Evolutionary conservation across 352 stramenopile species (phyloP), one percentile per base, ranked within the genome.

Genomic region (Peronospora tabacina): DNA sequence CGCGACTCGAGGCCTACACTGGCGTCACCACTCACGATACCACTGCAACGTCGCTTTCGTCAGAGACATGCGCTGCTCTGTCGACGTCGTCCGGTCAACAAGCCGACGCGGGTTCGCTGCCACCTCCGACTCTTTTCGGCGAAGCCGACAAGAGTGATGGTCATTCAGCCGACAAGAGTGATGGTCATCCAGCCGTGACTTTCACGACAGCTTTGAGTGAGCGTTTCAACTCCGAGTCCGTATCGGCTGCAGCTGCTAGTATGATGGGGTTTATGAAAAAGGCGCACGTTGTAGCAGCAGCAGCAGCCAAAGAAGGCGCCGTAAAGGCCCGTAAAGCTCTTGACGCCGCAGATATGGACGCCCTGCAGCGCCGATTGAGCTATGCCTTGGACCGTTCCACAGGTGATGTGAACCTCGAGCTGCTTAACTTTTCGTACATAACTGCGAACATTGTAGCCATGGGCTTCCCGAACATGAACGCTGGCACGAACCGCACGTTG

Each of bases 341-440:
- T 17, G 80, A 94, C 39, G 75, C 70, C 2, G 80, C 82, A 13
- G 82, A 94, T 52, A 94, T 94, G 82, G 82, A 94, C 54, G 78
- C 80, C 32, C 63, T 94, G 34, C 82, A 94, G 64, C 74, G 78
- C 19, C 61, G 72, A 28, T 58, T 94, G 34, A 91, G 76, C 63
- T 79, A 89, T 48, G 80, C 80, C 26, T 63, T 94, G 30, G 82
- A 94, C 45, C 77, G 76, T 10, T 85, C 78, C 4, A 81, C 73
- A 13, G 81, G 70, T 35, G 78, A 88, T 42, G 79, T 92, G 38
- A 90, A 94, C 58, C 44, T 96, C 9, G 71, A 90, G 17, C 55
- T 91, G 53, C 75, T 96, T 20, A 95, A 97, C 59, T 90, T 97
- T 28, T 88, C 87, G 44, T 97, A 97, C 66, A 68, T 97, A 22